Conservation (phyloP, 2,329 filamentous ascomycete species). For the Verticillium dahliae region DNA sequence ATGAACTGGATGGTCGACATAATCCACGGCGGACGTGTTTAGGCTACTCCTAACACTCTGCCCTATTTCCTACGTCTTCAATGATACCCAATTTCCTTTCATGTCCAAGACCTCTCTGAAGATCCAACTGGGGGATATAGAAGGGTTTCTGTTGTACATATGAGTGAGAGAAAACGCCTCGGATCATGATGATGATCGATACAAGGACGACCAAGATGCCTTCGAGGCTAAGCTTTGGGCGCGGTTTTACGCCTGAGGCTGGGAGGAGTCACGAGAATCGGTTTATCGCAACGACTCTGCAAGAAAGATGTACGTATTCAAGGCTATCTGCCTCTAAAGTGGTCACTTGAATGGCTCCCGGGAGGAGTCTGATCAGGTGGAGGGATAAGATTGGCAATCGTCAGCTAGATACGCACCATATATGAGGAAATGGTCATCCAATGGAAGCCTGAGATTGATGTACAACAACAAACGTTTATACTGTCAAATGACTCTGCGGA, state of each 20-base stretch:
- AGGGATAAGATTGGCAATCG: neutral
- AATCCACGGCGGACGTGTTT: slow-evolving; percentile 28
- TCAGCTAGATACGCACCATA: neutral
- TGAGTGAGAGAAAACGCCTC: neutral
- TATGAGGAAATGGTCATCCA: neutral
- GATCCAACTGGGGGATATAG: neutral
- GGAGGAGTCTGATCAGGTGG: neutral
- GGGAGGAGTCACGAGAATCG: neutral
- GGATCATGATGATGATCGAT: neutral
- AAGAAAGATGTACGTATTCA: neutral
- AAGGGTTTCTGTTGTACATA: neutral
- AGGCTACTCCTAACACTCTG: neutral
- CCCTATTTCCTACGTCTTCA: neutral
- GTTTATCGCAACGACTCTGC: neutral
- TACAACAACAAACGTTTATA: neutral
- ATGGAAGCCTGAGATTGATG: neutral
- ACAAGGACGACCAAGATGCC: neutral
- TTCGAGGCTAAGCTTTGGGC: neutral
- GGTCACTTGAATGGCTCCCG: neutral
- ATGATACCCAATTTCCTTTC: neutral
- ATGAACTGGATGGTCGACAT: slow-evolving; percentile 45
- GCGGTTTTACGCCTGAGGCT: neutral
- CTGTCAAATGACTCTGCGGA: too few relatives aligned
- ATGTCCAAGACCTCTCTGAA: neutral
- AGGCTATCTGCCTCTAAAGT: neutral